phyloP scores from a whole-genome alignment of 768 basidiomycete genomes.

The Imleria badia region DNA sequence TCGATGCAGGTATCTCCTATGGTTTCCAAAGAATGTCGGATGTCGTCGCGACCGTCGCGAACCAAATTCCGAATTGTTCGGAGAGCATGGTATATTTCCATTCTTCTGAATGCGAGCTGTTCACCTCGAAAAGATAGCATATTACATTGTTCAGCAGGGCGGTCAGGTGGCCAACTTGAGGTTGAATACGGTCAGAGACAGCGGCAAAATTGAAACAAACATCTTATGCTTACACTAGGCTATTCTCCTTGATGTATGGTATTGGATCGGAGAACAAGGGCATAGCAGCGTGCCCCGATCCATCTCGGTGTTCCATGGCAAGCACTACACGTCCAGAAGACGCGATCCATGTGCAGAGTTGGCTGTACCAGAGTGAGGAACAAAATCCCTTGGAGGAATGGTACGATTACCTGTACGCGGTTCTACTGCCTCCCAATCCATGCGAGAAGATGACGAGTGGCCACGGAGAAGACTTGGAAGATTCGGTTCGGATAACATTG shows the following conservation, averaged over 20 bases:
- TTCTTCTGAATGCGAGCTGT: conserved; percentile 67
- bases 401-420: conserved; percentile 57
- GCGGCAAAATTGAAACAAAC: not conserved
- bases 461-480: conserved; percentile 45
- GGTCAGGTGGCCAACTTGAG: conserved; percentile 26
- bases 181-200: not conserved
- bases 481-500: not conserved
- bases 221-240: conserved; percentile 47
- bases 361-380: conserved; percentile 37
- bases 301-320: conserved; percentile 83
- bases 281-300: conserved; percentile 58
- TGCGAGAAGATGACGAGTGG: conserved; percentile 85
- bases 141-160: conserved; percentile 18
- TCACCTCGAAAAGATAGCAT: conserved; percentile 57
- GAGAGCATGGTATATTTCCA: conserved; percentile 68
- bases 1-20: conserved; percentile 38
- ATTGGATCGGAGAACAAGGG: conserved; percentile 32
- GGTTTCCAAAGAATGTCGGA: conserved; percentile 34
- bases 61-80: conserved; percentile 59
- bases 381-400: not conserved
- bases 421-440: conserved; percentile 73
- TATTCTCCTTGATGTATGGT: conserved; percentile 56
- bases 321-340: conserved; percentile 79
- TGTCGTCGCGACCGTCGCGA: conserved; percentile 25
- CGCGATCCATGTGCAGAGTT: conserved; percentile 71